Evolutionary conservation across 495 filamentous ascomycete genomes (phyloP), one percentile per base, ranked within the genome.

Genomic region (Podospora comata): DNA sequence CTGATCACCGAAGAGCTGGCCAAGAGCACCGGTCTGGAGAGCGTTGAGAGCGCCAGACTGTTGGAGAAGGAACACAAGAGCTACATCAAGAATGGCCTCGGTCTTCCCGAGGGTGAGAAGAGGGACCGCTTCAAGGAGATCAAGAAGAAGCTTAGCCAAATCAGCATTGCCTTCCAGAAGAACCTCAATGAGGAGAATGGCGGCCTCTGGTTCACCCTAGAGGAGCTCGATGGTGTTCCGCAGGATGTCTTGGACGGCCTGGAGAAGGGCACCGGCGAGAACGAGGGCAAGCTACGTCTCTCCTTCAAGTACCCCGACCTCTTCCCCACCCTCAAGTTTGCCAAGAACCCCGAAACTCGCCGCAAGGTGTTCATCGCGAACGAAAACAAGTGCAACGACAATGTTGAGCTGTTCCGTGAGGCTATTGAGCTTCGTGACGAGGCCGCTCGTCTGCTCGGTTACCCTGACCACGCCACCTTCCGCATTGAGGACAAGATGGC

Each of bases 401-500:
- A 99, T 73, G 86, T 89, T 5, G 86, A 89, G 0, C 82, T 99
- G 19, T 98, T 99, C 85, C 87, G 84, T 66, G 95, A 97, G 78
- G 87, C 93, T 2, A 86, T 99, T 60, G 77, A 94, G 18, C 84
- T 98, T 66, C 90, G 96, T 19, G 95, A 99, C 72, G 96, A 99
- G 79, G 92, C 90, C 26, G 95, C 96, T 44, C 88, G 96, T 62
- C 81, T 99, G 54, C 82, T 99, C 27, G 94, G 93, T 5, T 99
- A 97, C 78, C 91, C 90, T 20, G 91, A 96, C 73, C 94, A 97
- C 79, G 95, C 95, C 34, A 87, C 92, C 23, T 94, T 97, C 84
- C 85, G 87, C 39, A 91, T 99, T 59, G 94, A 97, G 77, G 91
- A 95, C 68, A 97, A 97, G 86, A 99, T 99, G 96, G 93, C 93